Conservation (phyloP, 345 rosid genomes). For the Camelina sativa region DNA sequence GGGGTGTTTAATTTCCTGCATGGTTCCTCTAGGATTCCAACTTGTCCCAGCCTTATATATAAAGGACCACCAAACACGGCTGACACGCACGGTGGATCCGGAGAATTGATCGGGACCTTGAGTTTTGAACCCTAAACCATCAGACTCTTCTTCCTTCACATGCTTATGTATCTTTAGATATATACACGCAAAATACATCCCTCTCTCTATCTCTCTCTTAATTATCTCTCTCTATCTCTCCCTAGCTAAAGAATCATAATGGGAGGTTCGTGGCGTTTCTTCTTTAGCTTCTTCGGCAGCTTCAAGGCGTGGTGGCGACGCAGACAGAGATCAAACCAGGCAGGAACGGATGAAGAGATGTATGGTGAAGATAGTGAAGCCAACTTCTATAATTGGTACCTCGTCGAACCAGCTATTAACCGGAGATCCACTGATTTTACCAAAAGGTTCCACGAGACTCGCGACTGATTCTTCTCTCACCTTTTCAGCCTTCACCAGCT, state of each 20-base stretch:
- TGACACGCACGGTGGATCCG: too few species aligned
- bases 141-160: slow-evolving; percentile 33
- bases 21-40: slow-evolving; percentile 41
- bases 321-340: slow-evolving; percentile 38
- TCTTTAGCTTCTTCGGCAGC: slow-evolving; percentile 48
- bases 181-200: slow-evolving; percentile 31
- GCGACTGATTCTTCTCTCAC: slow-evolving; percentile 31
- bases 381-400: slow-evolving; percentile 43
- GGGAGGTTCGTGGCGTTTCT: slow-evolving; percentile 49
- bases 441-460: slow-evolving; percentile 50
- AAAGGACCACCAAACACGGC: too few species aligned
- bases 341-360: slow-evolving; percentile 37
- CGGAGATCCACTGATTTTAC: slow-evolving; percentile 49
- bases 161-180: slow-evolving; percentile 22
- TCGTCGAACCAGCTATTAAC: slow-evolving; percentile 48
- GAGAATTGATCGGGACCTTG: too few species aligned
- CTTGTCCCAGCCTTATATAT: slow-evolving; percentile 34
- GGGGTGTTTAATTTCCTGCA: slow-evolving; percentile 46
- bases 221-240: background rate
- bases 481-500: slow-evolving; percentile 7
- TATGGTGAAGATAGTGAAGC: slow-evolving; percentile 40
- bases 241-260: slow-evolving; percentile 18
- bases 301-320: slow-evolving; percentile 47
- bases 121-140: slow-evolving; percentile 47
- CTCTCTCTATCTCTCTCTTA: too few species aligned